Evolutionary conservation across 768 basidiomycete species (phyloP), one percentile per base, ranked within the genome.

Genomic region (Tulasnella sp.): DNA sequence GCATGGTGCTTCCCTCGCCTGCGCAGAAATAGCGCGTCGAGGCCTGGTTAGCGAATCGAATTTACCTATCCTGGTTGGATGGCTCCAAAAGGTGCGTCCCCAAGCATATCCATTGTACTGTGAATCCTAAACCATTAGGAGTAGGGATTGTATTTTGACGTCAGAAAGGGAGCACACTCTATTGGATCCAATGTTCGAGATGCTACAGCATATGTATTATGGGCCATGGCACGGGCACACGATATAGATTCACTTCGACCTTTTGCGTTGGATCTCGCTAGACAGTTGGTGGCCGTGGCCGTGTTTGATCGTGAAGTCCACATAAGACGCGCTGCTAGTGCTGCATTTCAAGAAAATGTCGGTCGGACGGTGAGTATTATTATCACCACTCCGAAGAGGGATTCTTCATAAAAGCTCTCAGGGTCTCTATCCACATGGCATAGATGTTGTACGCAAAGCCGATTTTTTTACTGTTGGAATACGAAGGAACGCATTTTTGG

Each of bases 291-390:
- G n/a, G 75, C 77, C 20, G 83, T 88, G 22, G 78, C 93, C 1
- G 67, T 89, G 27, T 92, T 79, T 62, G 95, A 99, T 68, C 77
- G 95, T 28, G 95, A 99, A 65, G 79, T 96, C 25, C 87, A 89
- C 55, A 90, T 99, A 49, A 76, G 95, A 22, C 70, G 95, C 57
- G 93, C 95, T 12, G 92, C 92, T 10, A 98, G 93, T 64, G 95
- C 95, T 15, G 88, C 92, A 10, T 98, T 88, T 63, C 95, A 99
- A 66, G 95, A 99, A 67, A 82, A 83, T 60, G 95, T 96, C 33
- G 95, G 95, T 10, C 72, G 95, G 62, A 83, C 83, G 69, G 93
- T 95, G 61, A 35, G 53, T 27, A 10, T 22, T 9, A 7, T n/a
- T 19, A 37, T 10, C 4, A 27, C 10, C 20, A 35, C 19, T 52